These are phyloP conservation scores for Trypanosoma cruzi DNA, from an alignment of 208 protist species.

Conservation along the genomic window DNA sequence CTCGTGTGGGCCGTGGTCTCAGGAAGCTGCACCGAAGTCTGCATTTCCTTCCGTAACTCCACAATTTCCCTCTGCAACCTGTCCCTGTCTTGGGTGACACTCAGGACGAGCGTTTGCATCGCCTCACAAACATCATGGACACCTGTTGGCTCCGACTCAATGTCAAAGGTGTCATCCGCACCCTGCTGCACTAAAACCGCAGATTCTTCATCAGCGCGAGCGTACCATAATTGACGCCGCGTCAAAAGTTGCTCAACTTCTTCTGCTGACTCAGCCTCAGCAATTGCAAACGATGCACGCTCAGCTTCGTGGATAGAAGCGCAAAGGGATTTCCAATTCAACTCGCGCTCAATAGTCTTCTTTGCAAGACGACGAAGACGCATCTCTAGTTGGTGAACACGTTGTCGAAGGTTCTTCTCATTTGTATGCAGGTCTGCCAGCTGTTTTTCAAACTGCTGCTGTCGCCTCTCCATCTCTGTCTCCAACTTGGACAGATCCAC, in stretches of 20 bases:
- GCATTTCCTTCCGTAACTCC: conserved; percentile 8
- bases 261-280: conserved; percentile 32
- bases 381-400: conserved; percentile 20
- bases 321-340: conserved; percentile 64
- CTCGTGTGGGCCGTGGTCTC: neutral
- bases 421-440: conserved; percentile 37
- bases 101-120: conserved; percentile 27
- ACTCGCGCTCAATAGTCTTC: conserved; percentile 42
- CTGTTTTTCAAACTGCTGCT: conserved; percentile 29
- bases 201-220: conserved; percentile 48
- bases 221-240: conserved; percentile 46
- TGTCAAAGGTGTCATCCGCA: neutral
- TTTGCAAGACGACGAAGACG: conserved; percentile 18
- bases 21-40: neutral
- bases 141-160: neutral
- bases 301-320: conserved; percentile 56
- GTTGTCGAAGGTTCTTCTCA: conserved; percentile 42
- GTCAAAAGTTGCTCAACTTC: conserved; percentile 39
- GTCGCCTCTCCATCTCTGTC: conserved; percentile 3
- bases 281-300: conserved; percentile 51
- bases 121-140: conserved; percentile 25
- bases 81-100: conserved; percentile 26
- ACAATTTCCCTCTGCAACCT: conserved; percentile 18
- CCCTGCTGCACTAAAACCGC: conserved; percentile 20
- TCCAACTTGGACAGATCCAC: conserved; percentile 3